phyloP scores from a whole-genome alignment of 495 filamentous ascomycete species.

The Penicillium salamii region DNA sequence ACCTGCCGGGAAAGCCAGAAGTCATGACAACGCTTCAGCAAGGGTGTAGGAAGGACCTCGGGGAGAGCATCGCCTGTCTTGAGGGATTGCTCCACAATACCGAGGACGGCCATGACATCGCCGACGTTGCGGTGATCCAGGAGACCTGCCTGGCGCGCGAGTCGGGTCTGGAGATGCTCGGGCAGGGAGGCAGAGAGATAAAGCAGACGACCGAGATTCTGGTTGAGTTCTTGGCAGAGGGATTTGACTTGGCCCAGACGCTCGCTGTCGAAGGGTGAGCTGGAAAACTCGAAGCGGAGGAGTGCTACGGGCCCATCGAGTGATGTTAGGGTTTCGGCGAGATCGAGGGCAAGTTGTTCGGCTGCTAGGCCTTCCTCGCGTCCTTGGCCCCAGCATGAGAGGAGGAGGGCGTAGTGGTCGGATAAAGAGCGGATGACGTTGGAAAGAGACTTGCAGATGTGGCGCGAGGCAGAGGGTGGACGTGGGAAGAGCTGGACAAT shows the following conservation, averaged over 20 bases:
- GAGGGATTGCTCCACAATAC: conserved; percentile 38
- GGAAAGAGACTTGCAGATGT: conserved; percentile 41
- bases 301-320: conserved; percentile 34
- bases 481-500: conserved; percentile 43
- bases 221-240: conserved; percentile 38
- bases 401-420: conserved; percentile 44
- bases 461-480: conserved; percentile 40
- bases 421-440: conserved; percentile 35
- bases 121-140: conserved; percentile 39
- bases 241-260: conserved; percentile 31
- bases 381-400: conserved; percentile 39
- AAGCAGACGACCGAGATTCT: conserved; percentile 33
- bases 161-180: conserved; percentile 22
- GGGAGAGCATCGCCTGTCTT: conserved; percentile 43
- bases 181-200: conserved; percentile 34
- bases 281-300: conserved; percentile 40
- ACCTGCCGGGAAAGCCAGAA: conserved; percentile 23
- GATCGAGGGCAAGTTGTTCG: conserved; percentile 33
- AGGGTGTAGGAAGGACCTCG: conserved; percentile 39
- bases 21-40: conserved; percentile 34
- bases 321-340: conserved; percentile 27
- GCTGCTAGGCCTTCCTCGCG: conserved; percentile 26
- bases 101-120: conserved; percentile 42
- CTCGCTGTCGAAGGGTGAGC: conserved; percentile 39
- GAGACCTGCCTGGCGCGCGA: conserved; percentile 30